Percentiles rank a stretch among this genome's conserved stretches.
These are phyloP conservation scores for Setaria italica DNA, from an alignment of 202 grass and related monocot species.

Conservation along the genomic window DNA sequence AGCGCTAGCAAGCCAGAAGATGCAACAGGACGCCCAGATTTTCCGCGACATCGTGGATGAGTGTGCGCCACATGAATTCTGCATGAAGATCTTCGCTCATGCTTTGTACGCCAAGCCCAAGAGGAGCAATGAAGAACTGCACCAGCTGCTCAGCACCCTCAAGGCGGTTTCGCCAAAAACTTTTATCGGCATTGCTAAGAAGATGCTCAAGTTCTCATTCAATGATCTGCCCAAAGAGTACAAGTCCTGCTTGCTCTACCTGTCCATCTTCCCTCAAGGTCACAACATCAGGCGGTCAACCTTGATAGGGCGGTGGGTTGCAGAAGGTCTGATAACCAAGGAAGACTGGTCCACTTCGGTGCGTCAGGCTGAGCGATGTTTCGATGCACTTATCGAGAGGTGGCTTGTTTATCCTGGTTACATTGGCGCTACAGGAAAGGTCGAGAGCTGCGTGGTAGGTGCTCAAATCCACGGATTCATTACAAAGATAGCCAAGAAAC, in stretches of 20 bases:
- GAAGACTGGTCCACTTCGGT: not conserved
- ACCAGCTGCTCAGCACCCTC: not conserved
- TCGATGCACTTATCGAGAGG: not conserved
- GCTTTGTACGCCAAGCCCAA: not conserved
- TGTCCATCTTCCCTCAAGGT: not conserved
- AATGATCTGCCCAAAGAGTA: not conserved
- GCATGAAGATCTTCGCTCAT: slow-evolving; percentile 32
- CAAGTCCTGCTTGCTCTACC: not conserved
- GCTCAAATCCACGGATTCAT: not conserved
- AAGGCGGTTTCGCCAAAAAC: not conserved
- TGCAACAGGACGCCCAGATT: not conserved
- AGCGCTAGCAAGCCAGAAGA: not conserved
- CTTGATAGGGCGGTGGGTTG: not conserved
- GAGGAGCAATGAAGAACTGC: not conserved
- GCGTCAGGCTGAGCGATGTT: not conserved
- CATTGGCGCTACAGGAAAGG: slow-evolving; percentile 1
- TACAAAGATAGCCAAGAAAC: not conserved
- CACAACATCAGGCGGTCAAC: not conserved
- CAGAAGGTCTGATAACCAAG: not conserved
- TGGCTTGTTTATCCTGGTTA: not conserved
- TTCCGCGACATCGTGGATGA: not conserved
- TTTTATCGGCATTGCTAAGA: not conserved
- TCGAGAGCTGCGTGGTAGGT: not conserved
- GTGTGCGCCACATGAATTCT: not conserved
- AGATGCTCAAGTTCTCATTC: not conserved